These are phyloP conservation scores for Tuber brumale DNA, from an alignment of 495 filamentous ascomycete species.

Conservation along the genomic window DNA sequence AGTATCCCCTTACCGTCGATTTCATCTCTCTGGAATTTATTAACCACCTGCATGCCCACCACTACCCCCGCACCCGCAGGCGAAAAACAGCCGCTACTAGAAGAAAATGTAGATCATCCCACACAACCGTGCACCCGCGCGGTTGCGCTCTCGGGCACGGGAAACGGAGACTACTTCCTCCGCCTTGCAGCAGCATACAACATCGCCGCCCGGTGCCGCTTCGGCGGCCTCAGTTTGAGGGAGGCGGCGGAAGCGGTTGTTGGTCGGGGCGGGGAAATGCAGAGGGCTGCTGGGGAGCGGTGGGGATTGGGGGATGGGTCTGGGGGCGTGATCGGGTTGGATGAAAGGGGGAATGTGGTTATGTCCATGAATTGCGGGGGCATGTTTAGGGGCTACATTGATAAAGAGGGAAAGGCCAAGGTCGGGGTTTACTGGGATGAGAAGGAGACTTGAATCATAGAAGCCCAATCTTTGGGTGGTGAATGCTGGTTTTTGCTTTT, in stretches of 20 bases:
- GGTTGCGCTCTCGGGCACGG: slow-evolving; percentile 74
- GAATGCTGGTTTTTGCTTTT: neutral
- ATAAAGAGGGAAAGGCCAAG: slow-evolving; percentile 55
- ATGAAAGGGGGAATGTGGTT: slow-evolving; percentile 46
- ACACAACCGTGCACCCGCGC: slow-evolving; percentile 46
- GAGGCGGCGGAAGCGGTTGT: slow-evolving; percentile 56
- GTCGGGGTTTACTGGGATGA: slow-evolving; percentile 59
- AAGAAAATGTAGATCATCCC: neutral
- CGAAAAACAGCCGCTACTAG: slow-evolving; percentile 18
- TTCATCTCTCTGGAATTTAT: neutral
- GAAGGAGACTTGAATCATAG: slow-evolving; percentile 34
- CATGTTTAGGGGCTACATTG: slow-evolving; percentile 79
- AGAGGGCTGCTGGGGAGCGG: slow-evolving; percentile 64
- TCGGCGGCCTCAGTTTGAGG: slow-evolving; percentile 42
- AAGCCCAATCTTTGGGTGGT: neutral
- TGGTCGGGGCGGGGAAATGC: slow-evolving; percentile 67
- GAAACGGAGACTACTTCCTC: slow-evolving; percentile 86
- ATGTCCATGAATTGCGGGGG: slow-evolving; percentile 79
- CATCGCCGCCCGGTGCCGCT: slow-evolving; percentile 31
- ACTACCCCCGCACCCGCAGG: neutral
- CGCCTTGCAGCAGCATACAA: slow-evolving; percentile 51
- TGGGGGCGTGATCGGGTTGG: slow-evolving; percentile 84
- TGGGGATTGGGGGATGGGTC: slow-evolving; percentile 79
- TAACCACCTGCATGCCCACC: neutral
- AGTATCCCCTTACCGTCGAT: neutral